Evolutionary conservation across 768 basidiomycete genomes (phyloP), one percentile per base, ranked within the genome.

Genomic region (Hemileccinum impolitum): DNA sequence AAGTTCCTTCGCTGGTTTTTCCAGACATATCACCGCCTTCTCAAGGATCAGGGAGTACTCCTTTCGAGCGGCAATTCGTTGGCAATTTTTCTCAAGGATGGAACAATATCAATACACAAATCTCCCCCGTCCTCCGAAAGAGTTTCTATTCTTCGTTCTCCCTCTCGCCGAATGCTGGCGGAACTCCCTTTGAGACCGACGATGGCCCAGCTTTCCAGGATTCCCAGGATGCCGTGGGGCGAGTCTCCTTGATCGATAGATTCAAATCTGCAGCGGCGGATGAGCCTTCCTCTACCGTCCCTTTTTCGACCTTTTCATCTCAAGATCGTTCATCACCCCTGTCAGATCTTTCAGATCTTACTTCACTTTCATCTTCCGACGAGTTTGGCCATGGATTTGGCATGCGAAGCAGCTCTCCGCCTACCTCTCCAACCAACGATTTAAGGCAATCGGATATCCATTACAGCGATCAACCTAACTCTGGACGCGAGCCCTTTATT

Each of bases 1-100:
- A 52, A 23, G 45, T 47, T 6, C 57, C 61, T 5, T 51, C 52
- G 35, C 31, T 63, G 40, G 36, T 52, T 4, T 57, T 21, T 31
- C 61, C 63, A 9, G 56, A 55, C 14, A 57, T 69, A 38, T 67
- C 67, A 10, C 66, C 63, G 0, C 67, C 61, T 34, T 56, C 54
- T 26, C 62, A 57, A 39, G 64, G 53, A 43, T 49, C 56, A 15
- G 54, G 45, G 52, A 58, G 55, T 23, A 61, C 66, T 1, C 63
- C 66, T 8, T 67, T 67, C 14, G 66, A 65, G 26, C 57, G 56
- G 28, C 65, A 65, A 32, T 67, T 69, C 36, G n/a, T 19, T 17
- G 42, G 47, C 45, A 41, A 62, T 37, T 53, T 57, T 18, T 39
- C 58, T 38, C 55, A 39, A 17, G 56, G 49, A 32, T 67, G 57